Evolutionary conservation across 495 filamentous ascomycete species (phyloP).

Genomic region (Neurospora sp.): DNA sequence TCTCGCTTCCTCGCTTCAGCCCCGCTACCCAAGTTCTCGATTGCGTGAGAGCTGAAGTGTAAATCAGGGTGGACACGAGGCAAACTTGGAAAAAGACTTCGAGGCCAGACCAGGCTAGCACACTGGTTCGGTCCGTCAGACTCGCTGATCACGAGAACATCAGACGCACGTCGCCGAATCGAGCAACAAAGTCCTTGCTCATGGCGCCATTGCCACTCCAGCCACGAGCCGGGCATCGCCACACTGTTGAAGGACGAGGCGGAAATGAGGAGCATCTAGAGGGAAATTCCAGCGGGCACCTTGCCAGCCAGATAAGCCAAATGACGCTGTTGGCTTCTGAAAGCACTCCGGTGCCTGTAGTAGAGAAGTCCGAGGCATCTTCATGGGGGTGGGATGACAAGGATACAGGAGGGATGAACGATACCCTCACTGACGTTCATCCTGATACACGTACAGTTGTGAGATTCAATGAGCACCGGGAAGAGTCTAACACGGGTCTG

Average conservation of each 20-base stretch:
- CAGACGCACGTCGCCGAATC: slow-evolving; percentile 7
- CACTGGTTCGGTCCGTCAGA: not conserved
- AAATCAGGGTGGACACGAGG: not conserved
- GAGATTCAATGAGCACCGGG: not conserved
- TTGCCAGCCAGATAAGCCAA: slow-evolving; percentile 14
- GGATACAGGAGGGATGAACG: not conserved
- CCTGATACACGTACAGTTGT: not conserved
- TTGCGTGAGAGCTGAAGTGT: not conserved
- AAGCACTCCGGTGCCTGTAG: not conserved
- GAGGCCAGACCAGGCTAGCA: not conserved
- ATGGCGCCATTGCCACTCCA: slow-evolving; percentile 10
- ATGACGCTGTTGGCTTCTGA: slow-evolving; percentile 12
- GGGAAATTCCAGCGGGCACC: slow-evolving; percentile 9
- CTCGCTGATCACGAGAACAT: not conserved
- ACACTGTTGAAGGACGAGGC: not conserved
- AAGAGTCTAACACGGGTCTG: not conserved
- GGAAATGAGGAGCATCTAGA: not conserved
- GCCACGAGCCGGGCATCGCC: not conserved
- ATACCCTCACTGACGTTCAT: not conserved
- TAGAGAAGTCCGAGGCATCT: not conserved
- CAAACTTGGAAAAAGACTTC: not conserved
- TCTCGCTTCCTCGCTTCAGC: not conserved
- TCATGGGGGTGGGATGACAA: not conserved
- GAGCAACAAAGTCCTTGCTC: not conserved
- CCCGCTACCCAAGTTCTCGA: not conserved